Evolutionary conservation across 176 grass and related monocot species (phyloP), one percentile per base, ranked within the genome.

Genomic region (Aegilops longissima): DNA sequence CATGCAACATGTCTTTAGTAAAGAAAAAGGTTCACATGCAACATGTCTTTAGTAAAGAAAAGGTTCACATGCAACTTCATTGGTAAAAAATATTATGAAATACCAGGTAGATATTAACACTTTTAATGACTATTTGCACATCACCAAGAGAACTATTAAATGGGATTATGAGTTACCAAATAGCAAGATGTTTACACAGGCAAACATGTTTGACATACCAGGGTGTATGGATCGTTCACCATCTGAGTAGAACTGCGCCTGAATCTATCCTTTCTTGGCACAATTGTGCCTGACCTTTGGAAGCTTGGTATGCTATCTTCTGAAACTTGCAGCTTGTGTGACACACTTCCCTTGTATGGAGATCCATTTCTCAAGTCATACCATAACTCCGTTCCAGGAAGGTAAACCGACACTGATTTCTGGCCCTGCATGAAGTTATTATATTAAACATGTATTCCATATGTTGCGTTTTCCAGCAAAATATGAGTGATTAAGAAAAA

Each of bases 161-260:
- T 45, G 47, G 1, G 58, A 68, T 23, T 61, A 81, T 10, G 12
- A 62, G 11, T 59, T 61, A 61, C 34, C 5, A 82, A 39, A 72
- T 4, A 82, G 76, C 21, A 71, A 45, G 13, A 76, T 66, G 25
- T 18, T 70, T 17, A 73, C 51, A 21, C n/a, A 73, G 17, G 9
- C 29, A 84, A 61, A 44, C 12, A 35, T 35, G 33, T 72, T 84
- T 17, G 45, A 70, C 83, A 59, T 94, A 98, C 96, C 91, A 98
- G 94, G 79, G 96, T 98, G 47, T 95, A 98, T 83, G 96, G 96
- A 83, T 98, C 96, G 16, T 98, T 95, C 67, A 98, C 81, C 96
- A 98, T 98, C 83, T 98, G 96, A 21, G 93, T 92, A 74, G 96
- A 94, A 85, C 96, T 98, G 59, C 96, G 88, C 70, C 96, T 98